phyloP scores from a whole-genome alignment of 208 protist species.

The Trichomonas tenax region DNA sequence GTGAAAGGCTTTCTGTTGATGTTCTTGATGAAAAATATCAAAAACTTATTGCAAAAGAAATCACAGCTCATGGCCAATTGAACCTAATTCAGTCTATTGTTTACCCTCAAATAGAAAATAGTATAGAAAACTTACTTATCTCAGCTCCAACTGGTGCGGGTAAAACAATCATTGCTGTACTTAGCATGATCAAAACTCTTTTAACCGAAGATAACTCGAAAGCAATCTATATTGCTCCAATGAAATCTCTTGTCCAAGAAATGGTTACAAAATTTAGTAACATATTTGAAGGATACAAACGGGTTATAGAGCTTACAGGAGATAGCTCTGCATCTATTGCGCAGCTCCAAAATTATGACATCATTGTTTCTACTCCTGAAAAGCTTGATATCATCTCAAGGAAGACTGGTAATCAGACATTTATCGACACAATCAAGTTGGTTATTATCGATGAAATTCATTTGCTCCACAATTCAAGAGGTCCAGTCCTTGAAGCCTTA shows the following conservation, averaged over 20 bases:
- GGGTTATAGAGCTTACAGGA: constrained; percentile 79
- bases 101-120: constrained; percentile 66
- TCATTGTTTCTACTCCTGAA: constrained; percentile 83
- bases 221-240: constrained; percentile 98
- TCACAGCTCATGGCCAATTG: constrained; percentile 48
- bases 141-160: constrained; percentile 95
- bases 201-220: constrained; percentile 59
- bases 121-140: constrained; percentile 87
- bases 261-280: constrained; percentile 84
- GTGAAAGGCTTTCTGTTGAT: neutral
- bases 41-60: neutral
- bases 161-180: constrained; percentile 99
- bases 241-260: constrained; percentile 99
- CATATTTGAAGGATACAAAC: constrained; percentile 61
- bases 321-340: constrained; percentile 79
- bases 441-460: constrained; percentile 95
- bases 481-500: constrained; percentile 93
- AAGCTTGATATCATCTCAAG: constrained; percentile 99
- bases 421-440: constrained; percentile 56
- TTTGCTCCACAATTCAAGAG: constrained; percentile 93
- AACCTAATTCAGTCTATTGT: constrained; percentile 91
- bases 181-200: constrained; percentile 83
- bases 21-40: neutral
- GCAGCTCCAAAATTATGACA: constrained; percentile 80
- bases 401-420: constrained; percentile 60